phyloP scores from a whole-genome alignment of 306 rosid species.

The Prunus campanulata region DNA sequence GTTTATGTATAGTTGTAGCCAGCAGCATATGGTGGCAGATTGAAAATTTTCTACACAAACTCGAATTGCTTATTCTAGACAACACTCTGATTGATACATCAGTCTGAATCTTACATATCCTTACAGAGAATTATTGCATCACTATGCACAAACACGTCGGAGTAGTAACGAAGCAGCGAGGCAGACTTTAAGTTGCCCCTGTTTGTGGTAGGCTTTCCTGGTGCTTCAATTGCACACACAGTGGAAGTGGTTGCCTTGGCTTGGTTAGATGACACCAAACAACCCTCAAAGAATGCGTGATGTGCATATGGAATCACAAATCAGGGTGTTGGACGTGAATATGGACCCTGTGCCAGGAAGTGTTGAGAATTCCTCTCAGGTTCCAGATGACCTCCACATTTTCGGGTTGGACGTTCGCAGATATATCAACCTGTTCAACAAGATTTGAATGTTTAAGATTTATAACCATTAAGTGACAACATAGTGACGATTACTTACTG shows the following conservation, averaged over 20 bases:
- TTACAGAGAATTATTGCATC: neutral
- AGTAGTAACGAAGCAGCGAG: neutral
- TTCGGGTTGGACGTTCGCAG: constrained; percentile 85
- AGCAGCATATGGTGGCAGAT: neutral
- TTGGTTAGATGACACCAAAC: neutral
- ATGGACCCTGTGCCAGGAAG: constrained; percentile 75
- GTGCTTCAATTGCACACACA: neutral
- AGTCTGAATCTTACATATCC: constrained; percentile 1
- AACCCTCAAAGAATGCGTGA: neutral
- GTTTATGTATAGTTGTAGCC: neutral
- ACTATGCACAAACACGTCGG: neutral
- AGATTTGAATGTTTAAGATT: neutral
- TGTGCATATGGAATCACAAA: constrained; percentile 16
- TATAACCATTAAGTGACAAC: neutral
- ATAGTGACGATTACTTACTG: constrained; percentile 41
- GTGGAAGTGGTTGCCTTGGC: neutral
- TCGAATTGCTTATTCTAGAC: neutral
- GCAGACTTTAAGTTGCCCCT: neutral
- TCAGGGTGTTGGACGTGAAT: constrained; percentile 61
- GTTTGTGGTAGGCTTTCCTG: neutral
- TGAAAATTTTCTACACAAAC: neutral
- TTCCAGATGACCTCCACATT: constrained; percentile 80
- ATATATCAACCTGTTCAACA: constrained; percentile 68
- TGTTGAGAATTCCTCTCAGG: constrained; percentile 77
- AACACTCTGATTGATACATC: neutral